Percentiles rank a stretch among this genome's conserved stretches.
Evolutionary conservation across 306 rosid genomes (phyloP).

Genomic region (Parietaria judaica): DNA sequence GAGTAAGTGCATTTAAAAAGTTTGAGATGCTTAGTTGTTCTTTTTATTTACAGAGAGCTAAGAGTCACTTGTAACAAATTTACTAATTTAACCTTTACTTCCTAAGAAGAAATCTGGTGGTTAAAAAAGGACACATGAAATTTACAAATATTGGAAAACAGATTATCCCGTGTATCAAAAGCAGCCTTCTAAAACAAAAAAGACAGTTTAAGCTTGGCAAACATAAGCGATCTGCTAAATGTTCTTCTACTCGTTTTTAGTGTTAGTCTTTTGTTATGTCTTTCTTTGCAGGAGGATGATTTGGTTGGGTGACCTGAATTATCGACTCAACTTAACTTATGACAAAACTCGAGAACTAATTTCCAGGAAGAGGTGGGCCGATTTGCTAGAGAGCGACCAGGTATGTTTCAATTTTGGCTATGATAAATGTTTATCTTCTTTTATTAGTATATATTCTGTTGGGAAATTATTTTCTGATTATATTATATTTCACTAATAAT

Average conservation of each 20-base stretch:
- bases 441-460: background rate
- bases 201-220: too few relatives aligned
- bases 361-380: slow-evolving; percentile 60
- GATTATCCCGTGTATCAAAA: too few relatives aligned
- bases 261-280: background rate
- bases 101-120: too few relatives aligned
- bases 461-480: background rate
- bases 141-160: too few relatives aligned
- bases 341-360: slow-evolving; percentile 64
- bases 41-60: background rate
- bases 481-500: too few relatives aligned
- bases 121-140: too few relatives aligned
- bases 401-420: slow-evolving; percentile 23
- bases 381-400: slow-evolving; percentile 74
- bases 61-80: too few relatives aligned
- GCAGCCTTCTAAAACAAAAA: too few relatives aligned
- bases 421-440: background rate
- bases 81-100: too few relatives aligned
- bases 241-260: background rate
- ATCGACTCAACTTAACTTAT: slow-evolving; percentile 70
- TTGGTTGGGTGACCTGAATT: slow-evolving; percentile 93
- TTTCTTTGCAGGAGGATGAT: slow-evolving; percentile 57
- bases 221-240: too few relatives aligned
- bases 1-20: slow-evolving; percentile 50
- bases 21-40: background rate